These are phyloP conservation scores for Brasilioporus rufonigricans DNA, from an alignment of 768 basidiomycete species.

Conservation along the genomic window DNA sequence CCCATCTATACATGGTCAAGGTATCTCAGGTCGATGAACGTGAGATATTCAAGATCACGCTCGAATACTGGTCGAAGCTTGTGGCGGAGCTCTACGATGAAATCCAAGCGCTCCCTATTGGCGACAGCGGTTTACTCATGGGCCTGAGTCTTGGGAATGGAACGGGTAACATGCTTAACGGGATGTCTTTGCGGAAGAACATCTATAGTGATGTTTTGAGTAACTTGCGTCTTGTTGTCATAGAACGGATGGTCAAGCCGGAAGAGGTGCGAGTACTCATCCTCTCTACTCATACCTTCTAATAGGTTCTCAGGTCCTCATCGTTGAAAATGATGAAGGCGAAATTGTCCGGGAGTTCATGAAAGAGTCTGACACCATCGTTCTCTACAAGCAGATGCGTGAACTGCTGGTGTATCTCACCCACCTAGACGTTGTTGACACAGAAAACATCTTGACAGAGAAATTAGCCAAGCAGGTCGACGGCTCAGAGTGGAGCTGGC, in stretches of 20 bases:
- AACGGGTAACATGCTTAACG: conserved; percentile 65
- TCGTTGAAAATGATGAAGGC: conserved; percentile 99
- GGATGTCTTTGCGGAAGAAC: conserved; percentile 84
- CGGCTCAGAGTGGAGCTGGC: conserved; percentile 98
- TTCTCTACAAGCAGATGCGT: conserved; percentile 98
- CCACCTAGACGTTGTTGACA: conserved; percentile 93
- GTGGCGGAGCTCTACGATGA: conserved; percentile 97
- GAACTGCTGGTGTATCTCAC: conserved; percentile 97
- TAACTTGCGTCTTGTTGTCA: conserved; percentile 91
- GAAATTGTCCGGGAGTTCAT: conserved; percentile 99
- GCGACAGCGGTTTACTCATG: conserved; percentile 85
- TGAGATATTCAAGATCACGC: conserved; percentile 98
- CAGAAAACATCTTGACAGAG: conserved; percentile 96
- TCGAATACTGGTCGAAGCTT: conserved; percentile 97
- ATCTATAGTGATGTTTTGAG: conserved; percentile 94
- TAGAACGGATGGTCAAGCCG: conserved; percentile 99
- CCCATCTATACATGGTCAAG: conserved; percentile 98
- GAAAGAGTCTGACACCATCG: conserved; percentile 98
- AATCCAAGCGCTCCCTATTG: conserved; percentile 87
- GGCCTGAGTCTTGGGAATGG: conserved; percentile 75
- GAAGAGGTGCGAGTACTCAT: conserved; percentile 70
- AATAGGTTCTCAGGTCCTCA: conserved; percentile 66
- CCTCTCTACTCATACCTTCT: conserved; percentile 1
- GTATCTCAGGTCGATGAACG: conserved; percentile 97
- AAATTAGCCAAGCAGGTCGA: conserved; percentile 97